Evolutionary conservation across 2,329 filamentous ascomycete genomes (phyloP).

Genomic region (Huntiella decipiens): DNA sequence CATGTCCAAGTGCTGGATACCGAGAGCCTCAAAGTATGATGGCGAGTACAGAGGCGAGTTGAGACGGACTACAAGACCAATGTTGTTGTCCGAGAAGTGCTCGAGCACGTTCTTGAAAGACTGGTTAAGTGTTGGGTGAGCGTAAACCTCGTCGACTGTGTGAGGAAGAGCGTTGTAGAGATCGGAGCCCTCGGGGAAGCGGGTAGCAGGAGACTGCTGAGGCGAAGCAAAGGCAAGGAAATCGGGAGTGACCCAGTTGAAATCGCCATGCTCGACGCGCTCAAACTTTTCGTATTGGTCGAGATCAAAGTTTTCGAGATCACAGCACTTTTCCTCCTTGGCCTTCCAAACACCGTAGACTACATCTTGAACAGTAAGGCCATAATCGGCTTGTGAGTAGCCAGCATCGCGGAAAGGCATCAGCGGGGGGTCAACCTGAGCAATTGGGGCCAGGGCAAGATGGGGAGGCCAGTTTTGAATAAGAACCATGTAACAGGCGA

Average conservation of each 20-base stretch:
- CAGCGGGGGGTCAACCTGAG: conserved; percentile 87
- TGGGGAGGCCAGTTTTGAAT: conserved; percentile 97
- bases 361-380: conserved; percentile 86
- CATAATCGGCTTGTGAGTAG: conserved; percentile 95
- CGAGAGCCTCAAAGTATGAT: conserved; percentile 89
- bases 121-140: conserved; percentile 50
- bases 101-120: conserved; percentile 92
- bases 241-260: conserved; percentile 95
- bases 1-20: conserved; percentile 95
- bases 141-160: conserved; percentile 52
- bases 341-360: conserved; percentile 98
- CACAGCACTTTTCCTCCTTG: conserved; percentile 85
- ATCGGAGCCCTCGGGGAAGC: conserved; percentile 53
- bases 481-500: conserved; percentile 96
- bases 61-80: conserved; percentile 82
- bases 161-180: conserved; percentile 57
- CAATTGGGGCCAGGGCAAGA: conserved; percentile 82
- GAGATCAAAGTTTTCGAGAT: conserved; percentile 81
- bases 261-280: conserved; percentile 93
- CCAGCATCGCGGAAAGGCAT: conserved; percentile 98
- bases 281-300: conserved; percentile 96
- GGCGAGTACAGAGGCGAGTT: conserved; percentile 94
- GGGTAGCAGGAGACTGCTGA: conserved; percentile 57
- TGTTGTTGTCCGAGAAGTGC: conserved; percentile 73
- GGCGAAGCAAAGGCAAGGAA: conserved; percentile 96